These are phyloP conservation scores for Umbilicaria muhlenbergii DNA, from an alignment of 495 filamentous ascomycete genomes.

Conservation along the genomic window DNA sequence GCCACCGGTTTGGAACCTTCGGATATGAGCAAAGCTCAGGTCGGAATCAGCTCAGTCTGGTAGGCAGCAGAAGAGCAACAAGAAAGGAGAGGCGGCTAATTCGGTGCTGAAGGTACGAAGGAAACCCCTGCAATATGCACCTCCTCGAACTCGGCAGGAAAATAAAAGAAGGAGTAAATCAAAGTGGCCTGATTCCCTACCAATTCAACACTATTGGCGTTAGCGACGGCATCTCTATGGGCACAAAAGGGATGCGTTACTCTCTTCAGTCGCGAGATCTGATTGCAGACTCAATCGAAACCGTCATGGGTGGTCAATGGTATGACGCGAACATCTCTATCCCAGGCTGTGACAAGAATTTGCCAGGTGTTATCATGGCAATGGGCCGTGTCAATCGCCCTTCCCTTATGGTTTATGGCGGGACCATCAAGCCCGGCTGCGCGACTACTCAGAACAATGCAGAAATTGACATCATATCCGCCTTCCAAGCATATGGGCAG, in stretches of 20 bases:
- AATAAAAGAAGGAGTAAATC: slow-evolving; percentile 72
- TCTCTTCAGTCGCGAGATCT: slow-evolving; percentile 86
- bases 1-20: slow-evolving; percentile 70
- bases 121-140: slow-evolving; percentile 99
- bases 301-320: slow-evolving; percentile 98
- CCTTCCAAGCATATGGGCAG: slow-evolving; percentile 96
- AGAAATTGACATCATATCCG: slow-evolving; percentile 85
- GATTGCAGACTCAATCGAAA: slow-evolving; percentile 96
- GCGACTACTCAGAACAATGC: slow-evolving; percentile 52
- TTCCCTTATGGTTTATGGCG: slow-evolving; percentile 93
- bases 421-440: slow-evolving; percentile 84
- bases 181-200: slow-evolving; percentile 62
- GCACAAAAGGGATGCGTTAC: slow-evolving; percentile 75
- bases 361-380: slow-evolving; percentile 96
- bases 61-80: neutral
- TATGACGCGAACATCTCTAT: slow-evolving; percentile 97
- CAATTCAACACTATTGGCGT: slow-evolving; percentile 99
- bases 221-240: slow-evolving; percentile 47
- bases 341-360: slow-evolving; percentile 99
- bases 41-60: slow-evolving; percentile 85
- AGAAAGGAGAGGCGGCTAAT: slow-evolving; percentile 28
- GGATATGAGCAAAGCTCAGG: slow-evolving; percentile 88
- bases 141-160: slow-evolving; percentile 71
- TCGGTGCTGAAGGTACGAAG: slow-evolving; percentile 36
- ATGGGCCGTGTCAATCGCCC: slow-evolving; percentile 94